phyloP scores from a whole-genome alignment of 2,329 filamentous ascomycete genomes.

The Hymenoscyphus infarciens region DNA sequence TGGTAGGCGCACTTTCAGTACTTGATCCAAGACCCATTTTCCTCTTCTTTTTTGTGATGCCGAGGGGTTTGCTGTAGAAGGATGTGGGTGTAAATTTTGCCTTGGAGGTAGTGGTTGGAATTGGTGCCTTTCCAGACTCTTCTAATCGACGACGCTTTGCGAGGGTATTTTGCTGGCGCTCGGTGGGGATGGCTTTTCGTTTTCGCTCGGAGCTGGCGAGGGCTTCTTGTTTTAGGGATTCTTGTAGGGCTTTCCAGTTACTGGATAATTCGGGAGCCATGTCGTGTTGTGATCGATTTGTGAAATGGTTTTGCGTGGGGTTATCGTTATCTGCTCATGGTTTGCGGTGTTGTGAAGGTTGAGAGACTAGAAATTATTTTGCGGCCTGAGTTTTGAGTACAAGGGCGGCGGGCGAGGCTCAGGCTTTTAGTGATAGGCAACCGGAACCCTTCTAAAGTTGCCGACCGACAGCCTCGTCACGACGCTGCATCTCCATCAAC shows the following conservation, averaged over 20 bases:
- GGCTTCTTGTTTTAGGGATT: slow-evolving; percentile 47
- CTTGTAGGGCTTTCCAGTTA: slow-evolving; percentile 78
- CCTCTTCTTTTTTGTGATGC: slow-evolving; percentile 11
- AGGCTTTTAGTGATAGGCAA: neutral
- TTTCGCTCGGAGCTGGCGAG: slow-evolving; percentile 32
- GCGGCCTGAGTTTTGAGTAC: slow-evolving; percentile 1
- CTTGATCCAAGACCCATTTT: slow-evolving; percentile 58
- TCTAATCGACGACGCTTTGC: slow-evolving; percentile 36
- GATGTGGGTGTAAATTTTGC: neutral
- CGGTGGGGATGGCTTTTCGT: slow-evolving; percentile 34
- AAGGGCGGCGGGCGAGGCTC: slow-evolving; percentile 17
- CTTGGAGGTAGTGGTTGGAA: neutral
- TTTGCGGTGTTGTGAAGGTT: slow-evolving; percentile 6
- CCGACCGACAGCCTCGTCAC: neutral
- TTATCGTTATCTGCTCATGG: slow-evolving; percentile 14
- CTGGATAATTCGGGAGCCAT: slow-evolving; percentile 49
- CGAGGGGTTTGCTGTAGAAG: neutral
- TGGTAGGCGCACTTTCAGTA: slow-evolving; percentile 37
- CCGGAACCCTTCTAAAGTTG: neutral
- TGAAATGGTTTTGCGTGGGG: neutral
- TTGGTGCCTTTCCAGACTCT: slow-evolving; percentile 20
- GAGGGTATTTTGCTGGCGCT: slow-evolving; percentile 32
- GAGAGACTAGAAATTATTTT: neutral
- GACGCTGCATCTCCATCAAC: neutral
- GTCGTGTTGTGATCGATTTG: slow-evolving; percentile 11